Evolutionary conservation across 2,329 filamentous ascomycete genomes (phyloP), one percentile per base, ranked within the genome.

Genomic region (Cadophora luteo-olivacea): DNA sequence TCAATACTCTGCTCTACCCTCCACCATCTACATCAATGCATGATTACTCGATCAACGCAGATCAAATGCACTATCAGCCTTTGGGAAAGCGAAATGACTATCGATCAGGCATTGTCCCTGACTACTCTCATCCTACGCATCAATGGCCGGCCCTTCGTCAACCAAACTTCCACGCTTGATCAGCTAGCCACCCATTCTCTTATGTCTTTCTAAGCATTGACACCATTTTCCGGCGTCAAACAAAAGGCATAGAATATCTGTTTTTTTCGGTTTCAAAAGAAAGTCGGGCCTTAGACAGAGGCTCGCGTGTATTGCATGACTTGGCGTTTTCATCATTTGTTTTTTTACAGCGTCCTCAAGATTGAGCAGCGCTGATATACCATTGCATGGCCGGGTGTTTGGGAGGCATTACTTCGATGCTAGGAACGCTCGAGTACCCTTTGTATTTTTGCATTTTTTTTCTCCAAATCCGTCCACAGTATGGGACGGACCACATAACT

Each of bases 1-100:
- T 97, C 68, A 94, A 96, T 74, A 97, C 93, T 0, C 86, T 98
- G n/a, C 84, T 97, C 36, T 93, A 96, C 68, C 94, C 94, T 38
- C 93, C 94, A 7, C 92, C 94, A 0, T 92, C 92, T 29, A 86
- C 89, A 9, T 93, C 93, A 8, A 86, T 97, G 71, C 91, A 95
- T 71, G 87, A 92, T 74, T 91, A 93, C 77, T 85, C 91, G 72
- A 83, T 92, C 76, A 87, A 78, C 81, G 83, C 83, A 65, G 81
- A 86, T 60, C 89, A 91, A 64, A 94, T 97, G 90, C 91, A 95
- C 78, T 92, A 96, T 77, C 91, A 94, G 72, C 91, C 92, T 9
- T 81, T 95, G 4, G 91, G 92, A 9, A 89, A 91, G 76, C 84
- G 88, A 38, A 84, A 89, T 68, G 88, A 91, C 52, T 83, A 92